phyloP scores from a whole-genome alignment of 305 asterid genomes.

The Vinca major region DNA sequence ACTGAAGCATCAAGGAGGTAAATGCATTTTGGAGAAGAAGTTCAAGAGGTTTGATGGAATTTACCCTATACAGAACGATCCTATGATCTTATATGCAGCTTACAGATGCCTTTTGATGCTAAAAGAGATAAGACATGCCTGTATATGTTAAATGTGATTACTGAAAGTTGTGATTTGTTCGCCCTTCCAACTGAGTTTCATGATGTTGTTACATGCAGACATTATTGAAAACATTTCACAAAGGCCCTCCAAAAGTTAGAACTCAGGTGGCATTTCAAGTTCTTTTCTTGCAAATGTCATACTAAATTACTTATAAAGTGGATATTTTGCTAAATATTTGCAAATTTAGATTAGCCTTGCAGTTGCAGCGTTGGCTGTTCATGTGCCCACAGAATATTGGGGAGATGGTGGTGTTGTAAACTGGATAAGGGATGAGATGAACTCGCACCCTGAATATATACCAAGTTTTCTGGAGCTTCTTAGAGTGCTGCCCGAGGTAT shows the following conservation, averaged over 20 bases:
- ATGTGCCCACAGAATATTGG: conserved; percentile 90
- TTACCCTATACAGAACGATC: too few species aligned
- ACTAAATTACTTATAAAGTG: conserved; percentile 12
- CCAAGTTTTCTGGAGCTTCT: conserved; percentile 97
- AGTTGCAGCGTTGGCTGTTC: conserved; percentile 97
- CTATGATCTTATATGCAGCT: not conserved
- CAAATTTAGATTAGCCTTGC: conserved; percentile 93
- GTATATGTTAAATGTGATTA: not conserved
- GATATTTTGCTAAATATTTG: conserved; percentile 37
- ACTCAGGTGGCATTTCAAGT: conserved; percentile 62
- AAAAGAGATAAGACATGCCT: not conserved
- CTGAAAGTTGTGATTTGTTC: not conserved
- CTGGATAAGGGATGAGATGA: conserved; percentile 90
- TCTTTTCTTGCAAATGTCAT: not conserved
- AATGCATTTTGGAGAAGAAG: too few species aligned
- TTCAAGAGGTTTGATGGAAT: too few species aligned
- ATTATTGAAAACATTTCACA: conserved; percentile 81
- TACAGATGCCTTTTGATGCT: not conserved
- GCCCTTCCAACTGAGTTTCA: conserved; percentile 15
- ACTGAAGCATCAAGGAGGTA: too few species aligned
- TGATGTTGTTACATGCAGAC: conserved; percentile 49
- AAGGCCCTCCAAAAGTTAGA: conserved; percentile 91
- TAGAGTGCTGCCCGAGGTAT: conserved; percentile 95
- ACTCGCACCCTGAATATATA: conserved; percentile 73
- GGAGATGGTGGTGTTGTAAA: conserved; percentile 88